Percentiles rank a stretch among this genome's conserved stretches.
phyloP scores from a whole-genome alignment of 768 basidiomycete species.

The Fomitopsis serialis region DNA sequence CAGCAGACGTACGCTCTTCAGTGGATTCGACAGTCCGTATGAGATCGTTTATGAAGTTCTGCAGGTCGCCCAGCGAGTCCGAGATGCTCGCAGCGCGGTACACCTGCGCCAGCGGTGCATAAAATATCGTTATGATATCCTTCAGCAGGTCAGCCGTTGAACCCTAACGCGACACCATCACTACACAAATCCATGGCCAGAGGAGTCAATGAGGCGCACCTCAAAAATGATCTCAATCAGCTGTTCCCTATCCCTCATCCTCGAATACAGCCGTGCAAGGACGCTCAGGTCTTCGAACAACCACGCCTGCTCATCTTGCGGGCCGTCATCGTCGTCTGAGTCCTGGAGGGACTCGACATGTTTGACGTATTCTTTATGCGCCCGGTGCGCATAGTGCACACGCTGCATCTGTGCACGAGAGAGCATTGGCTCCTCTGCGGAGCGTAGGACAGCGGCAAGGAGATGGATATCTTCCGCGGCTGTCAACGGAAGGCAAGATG shows the following conservation, averaged over 20 bases:
- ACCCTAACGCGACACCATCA: slow-evolving; percentile 46
- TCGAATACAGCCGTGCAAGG: slow-evolving; percentile 71
- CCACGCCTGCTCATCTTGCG: slow-evolving; percentile 94
- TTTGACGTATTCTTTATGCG: slow-evolving; percentile 70
- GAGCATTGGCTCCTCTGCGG: slow-evolving; percentile 68
- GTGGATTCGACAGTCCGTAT: slow-evolving; percentile 90
- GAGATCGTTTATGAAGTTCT: slow-evolving; percentile 92
- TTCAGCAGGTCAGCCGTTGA: slow-evolving; percentile 92
- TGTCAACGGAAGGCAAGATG: too few relatives aligned
- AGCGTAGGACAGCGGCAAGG: slow-evolving; percentile 74
- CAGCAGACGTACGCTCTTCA: slow-evolving; percentile 68
- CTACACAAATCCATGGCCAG: too few relatives aligned
- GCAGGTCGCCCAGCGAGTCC: slow-evolving; percentile 87
- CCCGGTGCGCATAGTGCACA: slow-evolving; percentile 70
- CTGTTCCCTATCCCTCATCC: slow-evolving; percentile 84
- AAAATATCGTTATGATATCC: slow-evolving; percentile 99
- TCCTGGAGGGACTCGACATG: slow-evolving; percentile 58
- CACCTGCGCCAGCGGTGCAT: slow-evolving; percentile 92
- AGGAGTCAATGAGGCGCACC: slow-evolving; percentile 37
- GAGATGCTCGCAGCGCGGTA: slow-evolving; percentile 97
- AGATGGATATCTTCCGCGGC: slow-evolving; percentile 69
- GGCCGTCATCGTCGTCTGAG: slow-evolving; percentile 92
- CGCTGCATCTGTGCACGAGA: slow-evolving; percentile 76
- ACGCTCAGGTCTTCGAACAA: slow-evolving; percentile 87
- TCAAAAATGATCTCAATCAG: slow-evolving; percentile 93